A percentile compares a stretch with the other conserved stretches of the same genome.
phyloP scores from a whole-genome alignment of 1,284 basidiomycete species.

The Leccinum fallax region DNA sequence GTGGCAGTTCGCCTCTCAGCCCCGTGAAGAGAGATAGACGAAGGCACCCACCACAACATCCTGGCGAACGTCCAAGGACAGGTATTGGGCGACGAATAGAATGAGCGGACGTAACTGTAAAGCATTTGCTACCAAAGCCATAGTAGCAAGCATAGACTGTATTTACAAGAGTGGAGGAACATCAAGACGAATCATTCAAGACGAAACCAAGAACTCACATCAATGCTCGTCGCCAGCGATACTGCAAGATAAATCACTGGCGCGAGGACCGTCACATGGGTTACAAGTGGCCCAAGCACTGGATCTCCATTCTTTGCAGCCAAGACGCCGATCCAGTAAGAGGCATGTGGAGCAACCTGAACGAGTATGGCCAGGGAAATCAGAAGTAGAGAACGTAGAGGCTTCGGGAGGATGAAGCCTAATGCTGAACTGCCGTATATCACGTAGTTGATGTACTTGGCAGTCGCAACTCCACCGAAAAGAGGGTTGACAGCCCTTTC shows the following conservation, averaged over 20 bases:
- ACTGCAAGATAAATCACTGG: slow-evolving; percentile 51
- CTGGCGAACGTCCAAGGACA: slow-evolving; percentile 25
- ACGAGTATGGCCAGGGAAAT: slow-evolving; percentile 49
- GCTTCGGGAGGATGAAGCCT: slow-evolving; percentile 40
- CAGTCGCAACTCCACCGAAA: slow-evolving; percentile 44
- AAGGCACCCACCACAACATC: slow-evolving; percentile 23
- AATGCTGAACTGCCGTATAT: slow-evolving; percentile 39
- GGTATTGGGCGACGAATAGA: slow-evolving; percentile 12
- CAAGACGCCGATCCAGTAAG: slow-evolving; percentile 63
- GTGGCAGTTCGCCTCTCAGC: slow-evolving; percentile 3
- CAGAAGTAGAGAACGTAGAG: slow-evolving; percentile 34
- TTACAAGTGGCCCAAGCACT: slow-evolving; percentile 57
- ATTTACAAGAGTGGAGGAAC: slow-evolving; percentile 1
- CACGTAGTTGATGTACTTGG: slow-evolving; percentile 42
- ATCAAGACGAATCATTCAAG: slow-evolving; percentile 2
- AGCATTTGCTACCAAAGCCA: slow-evolving; percentile 22
- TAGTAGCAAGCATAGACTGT: slow-evolving; percentile 20
- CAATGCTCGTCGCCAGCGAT: slow-evolving; percentile 44
- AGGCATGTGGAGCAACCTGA: slow-evolving; percentile 58
- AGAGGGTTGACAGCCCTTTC: slow-evolving; percentile 45
- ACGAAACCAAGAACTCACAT: slow-evolving; percentile 39
- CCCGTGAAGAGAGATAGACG: not conserved
- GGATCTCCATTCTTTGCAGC: slow-evolving; percentile 55
- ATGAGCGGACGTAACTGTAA: slow-evolving; percentile 32
- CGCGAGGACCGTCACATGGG: slow-evolving; percentile 56